These are phyloP conservation scores for Fomes fomentarius DNA, from an alignment of 1,284 basidiomycete genomes.

Conservation along the genomic window DNA sequence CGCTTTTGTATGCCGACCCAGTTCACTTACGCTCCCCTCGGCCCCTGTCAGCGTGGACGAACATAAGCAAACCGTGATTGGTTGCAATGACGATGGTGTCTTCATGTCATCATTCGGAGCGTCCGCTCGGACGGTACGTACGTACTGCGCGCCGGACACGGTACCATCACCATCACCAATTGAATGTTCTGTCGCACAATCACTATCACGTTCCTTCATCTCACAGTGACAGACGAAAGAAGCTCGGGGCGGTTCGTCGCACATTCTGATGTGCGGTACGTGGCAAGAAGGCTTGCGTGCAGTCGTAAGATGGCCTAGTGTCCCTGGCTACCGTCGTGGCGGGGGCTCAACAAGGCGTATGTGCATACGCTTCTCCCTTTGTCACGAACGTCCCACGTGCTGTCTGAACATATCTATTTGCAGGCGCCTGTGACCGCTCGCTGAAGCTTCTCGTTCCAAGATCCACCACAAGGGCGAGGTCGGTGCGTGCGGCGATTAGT, in stretches of 20 bases:
- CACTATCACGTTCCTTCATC: neutral
- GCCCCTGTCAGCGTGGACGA: neutral
- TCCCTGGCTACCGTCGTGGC: slow-evolving; percentile 17
- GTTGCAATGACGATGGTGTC: neutral
- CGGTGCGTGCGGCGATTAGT: slow-evolving; percentile 5
- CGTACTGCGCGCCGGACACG: neutral
- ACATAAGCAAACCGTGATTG: neutral
- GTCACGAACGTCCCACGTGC: slow-evolving; percentile 17
- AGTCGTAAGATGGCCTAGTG: slow-evolving; percentile 1
- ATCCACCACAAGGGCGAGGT: slow-evolving; percentile 9
- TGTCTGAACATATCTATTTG: slow-evolving; percentile 9
- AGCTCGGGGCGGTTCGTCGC: neutral
- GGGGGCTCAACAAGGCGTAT: slow-evolving; percentile 5
- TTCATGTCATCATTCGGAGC: neutral
- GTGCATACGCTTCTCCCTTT: slow-evolving; percentile 17
- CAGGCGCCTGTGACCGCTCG: slow-evolving; percentile 1
- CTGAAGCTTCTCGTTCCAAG: slow-evolving; percentile 8
- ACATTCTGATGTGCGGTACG: slow-evolving; percentile 5
- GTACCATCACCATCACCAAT: neutral
- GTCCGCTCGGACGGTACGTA: neutral
- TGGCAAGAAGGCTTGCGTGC: slow-evolving; percentile 1
- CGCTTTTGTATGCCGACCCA: neutral
- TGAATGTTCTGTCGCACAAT: neutral
- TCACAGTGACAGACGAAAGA: neutral
- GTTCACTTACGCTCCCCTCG: neutral